These are phyloP conservation scores for Coemansia sp. DNA, from an alignment of 192 early-diverging fungal genomes.

Conservation along the genomic window DNA sequence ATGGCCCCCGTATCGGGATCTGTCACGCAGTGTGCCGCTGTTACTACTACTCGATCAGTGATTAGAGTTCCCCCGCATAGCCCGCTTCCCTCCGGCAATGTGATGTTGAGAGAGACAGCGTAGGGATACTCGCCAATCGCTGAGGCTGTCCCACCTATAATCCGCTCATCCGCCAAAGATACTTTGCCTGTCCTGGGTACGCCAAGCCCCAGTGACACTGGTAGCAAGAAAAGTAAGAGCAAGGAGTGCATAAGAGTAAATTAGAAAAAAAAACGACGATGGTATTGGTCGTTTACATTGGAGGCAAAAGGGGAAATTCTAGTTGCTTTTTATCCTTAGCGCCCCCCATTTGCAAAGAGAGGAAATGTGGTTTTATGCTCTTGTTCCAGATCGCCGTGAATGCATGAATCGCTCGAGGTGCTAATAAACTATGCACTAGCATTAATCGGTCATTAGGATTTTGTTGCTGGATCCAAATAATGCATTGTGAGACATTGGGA, in stretches of 20 bases:
- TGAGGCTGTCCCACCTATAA: conserved; percentile 29
- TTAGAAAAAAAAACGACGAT: background rate
- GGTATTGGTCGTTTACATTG: background rate
- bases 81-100: conserved; percentile 3
- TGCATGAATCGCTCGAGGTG: background rate
- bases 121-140: conserved; percentile 17
- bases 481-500: background rate
- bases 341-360: background rate
- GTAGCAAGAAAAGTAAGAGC: background rate
- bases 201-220: background rate
- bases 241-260: background rate
- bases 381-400: background rate
- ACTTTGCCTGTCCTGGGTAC: background rate
- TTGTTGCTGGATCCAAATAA: background rate
- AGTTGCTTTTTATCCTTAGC: background rate
- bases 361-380: background rate
- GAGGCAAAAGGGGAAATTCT: background rate
- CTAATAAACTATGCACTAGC: background rate
- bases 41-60: conserved; percentile 23
- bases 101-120: conserved; percentile 24
- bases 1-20: conserved; percentile 1
- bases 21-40: conserved; percentile 44
- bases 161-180: conserved; percentile 13
- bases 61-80: conserved; percentile 44
- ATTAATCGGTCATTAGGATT: background rate